Conservation (phyloP, 2,329 filamentous ascomycete genomes). For the Colletotrichum truncatum region DNA sequence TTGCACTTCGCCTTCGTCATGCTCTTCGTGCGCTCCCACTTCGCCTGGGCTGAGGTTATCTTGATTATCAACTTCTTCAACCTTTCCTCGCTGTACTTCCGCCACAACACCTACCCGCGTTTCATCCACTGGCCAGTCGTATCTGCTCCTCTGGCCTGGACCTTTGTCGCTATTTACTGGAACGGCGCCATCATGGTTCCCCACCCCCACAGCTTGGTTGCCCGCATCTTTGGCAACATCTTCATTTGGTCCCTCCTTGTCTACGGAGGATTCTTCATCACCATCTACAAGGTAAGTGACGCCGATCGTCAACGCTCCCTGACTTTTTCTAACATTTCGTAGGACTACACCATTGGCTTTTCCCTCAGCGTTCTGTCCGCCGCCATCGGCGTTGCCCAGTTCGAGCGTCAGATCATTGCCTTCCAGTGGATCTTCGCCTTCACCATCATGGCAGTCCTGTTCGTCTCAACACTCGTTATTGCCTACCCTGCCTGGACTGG, state of each 20-base stretch:
- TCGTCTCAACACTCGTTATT: constrained; percentile 72
- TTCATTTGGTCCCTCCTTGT: constrained; percentile 86
- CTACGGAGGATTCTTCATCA: constrained; percentile 81
- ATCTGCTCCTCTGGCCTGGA: constrained; percentile 85
- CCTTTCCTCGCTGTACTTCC: constrained; percentile 81
- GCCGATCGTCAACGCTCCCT: not conserved
- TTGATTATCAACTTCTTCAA: constrained; percentile 86
- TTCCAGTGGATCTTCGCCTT: constrained; percentile 96
- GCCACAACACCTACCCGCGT: constrained; percentile 75
- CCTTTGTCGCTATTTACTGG: constrained; percentile 88
- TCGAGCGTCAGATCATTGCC: constrained; percentile 76
- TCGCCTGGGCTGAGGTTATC: constrained; percentile 79
- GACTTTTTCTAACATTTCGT: constrained; percentile 6
- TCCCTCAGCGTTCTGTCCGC: constrained; percentile 77
- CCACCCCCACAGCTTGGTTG: constrained; percentile 71
- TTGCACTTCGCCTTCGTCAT: constrained; percentile 84
- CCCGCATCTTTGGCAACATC: constrained; percentile 85
- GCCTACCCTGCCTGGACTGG: constrained; percentile 72
- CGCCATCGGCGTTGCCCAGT: constrained; percentile 81
- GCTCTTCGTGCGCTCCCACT: constrained; percentile 81
- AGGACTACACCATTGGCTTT: constrained; percentile 82
- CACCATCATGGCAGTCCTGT: constrained; percentile 79
- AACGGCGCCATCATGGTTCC: constrained; percentile 84
- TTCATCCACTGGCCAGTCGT: constrained; percentile 82
- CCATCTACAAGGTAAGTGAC: constrained; percentile 70